These are phyloP conservation scores for Daldinia decipiens DNA, from an alignment of 495 filamentous ascomycete species.

Conservation along the genomic window DNA sequence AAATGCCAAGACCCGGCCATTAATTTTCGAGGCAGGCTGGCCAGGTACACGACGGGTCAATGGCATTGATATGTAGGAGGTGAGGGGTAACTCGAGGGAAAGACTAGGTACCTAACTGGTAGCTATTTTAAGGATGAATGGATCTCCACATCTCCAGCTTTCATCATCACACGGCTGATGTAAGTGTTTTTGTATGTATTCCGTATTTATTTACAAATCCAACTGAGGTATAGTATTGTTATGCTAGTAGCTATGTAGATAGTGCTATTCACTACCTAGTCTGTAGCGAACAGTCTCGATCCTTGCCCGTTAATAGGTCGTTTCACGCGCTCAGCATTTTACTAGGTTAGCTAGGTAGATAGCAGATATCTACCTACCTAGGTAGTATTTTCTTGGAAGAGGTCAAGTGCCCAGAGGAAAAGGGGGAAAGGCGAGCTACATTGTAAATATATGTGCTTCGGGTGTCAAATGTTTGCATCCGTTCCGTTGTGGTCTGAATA, in stretches of 20 bases:
- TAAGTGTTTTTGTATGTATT: not conserved
- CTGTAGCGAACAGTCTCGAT: conserved; percentile 9
- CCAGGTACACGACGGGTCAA: conserved; percentile 25
- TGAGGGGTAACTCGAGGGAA: conserved; percentile 30
- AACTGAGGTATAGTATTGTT: not conserved
- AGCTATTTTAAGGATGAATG: conserved; percentile 40
- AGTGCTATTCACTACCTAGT: conserved; percentile 20
- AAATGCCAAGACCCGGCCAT: no score
- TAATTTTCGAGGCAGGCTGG: no score
- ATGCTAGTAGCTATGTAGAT: not conserved
- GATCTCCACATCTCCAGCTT: conserved; percentile 40
- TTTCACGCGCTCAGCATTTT: not conserved
- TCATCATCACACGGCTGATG: conserved; percentile 22
- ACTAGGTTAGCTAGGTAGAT: not conserved
- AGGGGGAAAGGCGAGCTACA: conserved; percentile 43
- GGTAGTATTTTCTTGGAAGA: conserved; percentile 12
- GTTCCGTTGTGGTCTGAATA: conserved; percentile 22
- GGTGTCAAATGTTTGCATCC: conserved; percentile 40
- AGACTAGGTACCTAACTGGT: conserved; percentile 22
- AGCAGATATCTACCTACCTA: not conserved
- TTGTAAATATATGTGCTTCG: conserved; percentile 29
- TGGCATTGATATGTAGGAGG: conserved; percentile 23
- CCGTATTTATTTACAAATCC: not conserved
- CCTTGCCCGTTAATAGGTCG: conserved; percentile 23
- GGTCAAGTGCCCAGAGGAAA: conserved; percentile 17